A percentile compares a stretch with the other conserved stretches of the same genome.
Evolutionary conservation across 2,329 filamentous ascomycete genomes (phyloP).

Genomic region (Falciphora oryzae): DNA sequence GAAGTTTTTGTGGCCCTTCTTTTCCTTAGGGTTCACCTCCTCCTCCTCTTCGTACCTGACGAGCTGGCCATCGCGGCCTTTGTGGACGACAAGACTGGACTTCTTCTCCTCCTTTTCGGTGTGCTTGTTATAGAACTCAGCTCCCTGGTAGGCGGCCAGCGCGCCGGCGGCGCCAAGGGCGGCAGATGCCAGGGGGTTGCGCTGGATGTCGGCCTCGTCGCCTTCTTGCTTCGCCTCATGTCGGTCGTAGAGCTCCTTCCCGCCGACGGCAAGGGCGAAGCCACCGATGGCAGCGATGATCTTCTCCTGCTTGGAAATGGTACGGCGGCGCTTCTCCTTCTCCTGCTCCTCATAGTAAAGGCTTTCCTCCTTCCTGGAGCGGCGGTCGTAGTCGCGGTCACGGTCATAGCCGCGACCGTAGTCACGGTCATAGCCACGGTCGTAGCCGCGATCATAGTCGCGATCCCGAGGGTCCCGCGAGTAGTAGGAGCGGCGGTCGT

Average conservation of each 20-base stretch:
- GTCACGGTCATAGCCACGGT: slow-evolving; percentile 39
- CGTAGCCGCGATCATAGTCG: slow-evolving; percentile 35
- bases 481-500: slow-evolving; percentile 34
- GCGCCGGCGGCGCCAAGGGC: slow-evolving; percentile 60
- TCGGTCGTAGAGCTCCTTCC: slow-evolving; percentile 62
- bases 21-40: slow-evolving; percentile 42
- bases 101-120: slow-evolving; percentile 49
- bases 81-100: slow-evolving; percentile 47
- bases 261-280: slow-evolving; percentile 57
- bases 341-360: slow-evolving; percentile 55
- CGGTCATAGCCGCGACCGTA: slow-evolving; percentile 36
- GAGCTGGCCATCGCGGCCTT: slow-evolving; percentile 46
- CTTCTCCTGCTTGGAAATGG: slow-evolving; percentile 58
- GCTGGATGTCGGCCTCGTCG: slow-evolving; percentile 37
- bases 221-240: slow-evolving; percentile 49
- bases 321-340: slow-evolving; percentile 41
- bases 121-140: slow-evolving; percentile 57
- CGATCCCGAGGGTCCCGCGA: slow-evolving; percentile 30
- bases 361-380: slow-evolving; percentile 45
- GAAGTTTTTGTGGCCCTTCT: slow-evolving; percentile 58
- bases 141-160: slow-evolving; percentile 57
- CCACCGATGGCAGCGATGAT: slow-evolving; percentile 61
- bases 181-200: slow-evolving; percentile 54
- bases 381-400: slow-evolving; percentile 40
- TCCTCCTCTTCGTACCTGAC: slow-evolving; percentile 53